Conservation (phyloP, 1,284 basidiomycete genomes). For the Thelephora terrestris region DNA sequence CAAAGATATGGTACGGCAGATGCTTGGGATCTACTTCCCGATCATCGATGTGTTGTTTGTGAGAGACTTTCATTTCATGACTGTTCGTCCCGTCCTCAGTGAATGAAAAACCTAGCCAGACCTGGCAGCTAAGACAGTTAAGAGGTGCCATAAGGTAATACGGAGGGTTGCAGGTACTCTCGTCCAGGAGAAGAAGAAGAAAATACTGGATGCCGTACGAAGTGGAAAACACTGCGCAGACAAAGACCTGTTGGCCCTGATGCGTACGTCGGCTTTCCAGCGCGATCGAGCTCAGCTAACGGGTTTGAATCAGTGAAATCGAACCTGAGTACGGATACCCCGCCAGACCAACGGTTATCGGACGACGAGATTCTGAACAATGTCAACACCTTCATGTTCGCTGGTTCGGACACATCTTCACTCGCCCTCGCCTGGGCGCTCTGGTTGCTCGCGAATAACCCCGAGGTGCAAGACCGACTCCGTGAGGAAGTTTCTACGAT, state of each 20-base stretch:
- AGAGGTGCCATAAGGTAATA: slow-evolving; percentile 51
- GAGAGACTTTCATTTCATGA: slow-evolving; percentile 18
- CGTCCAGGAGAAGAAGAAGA: slow-evolving; percentile 62
- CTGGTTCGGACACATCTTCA: slow-evolving; percentile 77
- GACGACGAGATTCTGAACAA: slow-evolving; percentile 74
- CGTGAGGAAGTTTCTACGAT: slow-evolving; percentile 48
- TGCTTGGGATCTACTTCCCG: slow-evolving; percentile 55
- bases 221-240: slow-evolving; percentile 37
- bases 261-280: slow-evolving; percentile 34
- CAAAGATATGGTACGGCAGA: slow-evolving; percentile 31
- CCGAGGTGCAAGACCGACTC: slow-evolving; percentile 51
- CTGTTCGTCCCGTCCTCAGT: background rate
- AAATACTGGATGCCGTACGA: slow-evolving; percentile 45
- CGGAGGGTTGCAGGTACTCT: slow-evolving; percentile 55
- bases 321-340: slow-evolving; percentile 52
- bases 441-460: slow-evolving; percentile 55
- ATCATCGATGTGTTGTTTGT: slow-evolving; percentile 48
- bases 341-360: slow-evolving; percentile 61
- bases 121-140: slow-evolving; percentile 35
- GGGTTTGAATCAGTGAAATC: slow-evolving; percentile 48
- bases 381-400: slow-evolving; percentile 82
- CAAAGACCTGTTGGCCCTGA: slow-evolving; percentile 56
- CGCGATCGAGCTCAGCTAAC: slow-evolving; percentile 3
- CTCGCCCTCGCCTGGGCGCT: slow-evolving; percentile 73
- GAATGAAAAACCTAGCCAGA: slow-evolving; percentile 38